phyloP scores from a whole-genome alignment of 495 filamentous ascomycete species.

The Aspergillus kassunensis region DNA sequence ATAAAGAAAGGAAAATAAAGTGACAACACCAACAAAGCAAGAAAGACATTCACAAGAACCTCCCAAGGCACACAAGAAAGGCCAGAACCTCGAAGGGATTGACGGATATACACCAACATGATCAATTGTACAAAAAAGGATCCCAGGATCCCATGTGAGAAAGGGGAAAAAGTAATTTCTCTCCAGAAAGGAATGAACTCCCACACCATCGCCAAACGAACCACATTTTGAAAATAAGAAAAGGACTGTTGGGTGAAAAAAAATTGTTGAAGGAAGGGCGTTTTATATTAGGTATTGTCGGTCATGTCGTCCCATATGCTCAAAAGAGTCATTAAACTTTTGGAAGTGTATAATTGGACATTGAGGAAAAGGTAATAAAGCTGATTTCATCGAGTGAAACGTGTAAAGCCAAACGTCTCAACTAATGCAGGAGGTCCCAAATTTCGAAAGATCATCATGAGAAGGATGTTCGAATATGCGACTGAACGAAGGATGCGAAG shows the following conservation, averaged over 20 bases:
- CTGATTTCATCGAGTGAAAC: slow-evolving; percentile 6
- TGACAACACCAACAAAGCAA: slow-evolving; percentile 16
- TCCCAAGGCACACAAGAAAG: slow-evolving; percentile 21
- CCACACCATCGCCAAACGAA: neutral
- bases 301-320: slow-evolving; percentile 23
- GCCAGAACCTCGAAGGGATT: slow-evolving; percentile 2
- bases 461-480: slow-evolving; percentile 43
- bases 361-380: slow-evolving; percentile 13
- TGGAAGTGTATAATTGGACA: slow-evolving; percentile 16
- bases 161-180: slow-evolving; percentile 5
- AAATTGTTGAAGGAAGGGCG: slow-evolving; percentile 4
- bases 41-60: slow-evolving; percentile 17
- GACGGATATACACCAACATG: slow-evolving; percentile 17
- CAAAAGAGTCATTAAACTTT: slow-evolving; percentile 16
- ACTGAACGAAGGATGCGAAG: slow-evolving; percentile 41
- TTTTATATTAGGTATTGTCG: slow-evolving; percentile 11
- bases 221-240: neutral
- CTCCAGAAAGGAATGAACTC: slow-evolving; percentile 9
- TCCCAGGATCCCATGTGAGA: neutral
- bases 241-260: neutral
- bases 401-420: slow-evolving; percentile 20
- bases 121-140: slow-evolving; percentile 16
- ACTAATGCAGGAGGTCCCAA: slow-evolving; percentile 26
- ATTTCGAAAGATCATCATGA: slow-evolving; percentile 30
- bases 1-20: slow-evolving; percentile 17